Percentiles rank a stretch among this genome's conserved stretches.
Evolutionary conservation across 2,329 filamentous ascomycete species (phyloP).

Genomic region (Corniculantispora saksenae): DNA sequence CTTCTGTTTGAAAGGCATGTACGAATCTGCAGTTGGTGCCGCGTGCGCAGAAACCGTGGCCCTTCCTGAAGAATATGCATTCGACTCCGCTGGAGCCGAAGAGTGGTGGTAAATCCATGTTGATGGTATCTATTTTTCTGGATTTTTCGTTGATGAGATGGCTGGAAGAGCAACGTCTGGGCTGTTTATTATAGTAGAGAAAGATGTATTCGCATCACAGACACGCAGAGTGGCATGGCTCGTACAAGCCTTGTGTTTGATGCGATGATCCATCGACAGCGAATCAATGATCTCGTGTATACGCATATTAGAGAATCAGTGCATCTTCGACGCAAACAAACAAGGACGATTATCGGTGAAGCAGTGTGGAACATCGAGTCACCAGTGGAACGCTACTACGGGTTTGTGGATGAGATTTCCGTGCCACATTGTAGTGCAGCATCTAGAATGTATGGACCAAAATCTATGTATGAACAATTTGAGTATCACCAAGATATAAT

Average conservation of each 20-base stretch:
- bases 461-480: neutral
- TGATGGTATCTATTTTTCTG: neutral
- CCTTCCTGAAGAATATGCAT: neutral
- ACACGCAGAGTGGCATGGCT: neutral
- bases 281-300: neutral
- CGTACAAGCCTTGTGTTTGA: neutral
- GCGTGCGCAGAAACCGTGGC: neutral
- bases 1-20: neutral
- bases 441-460: neutral
- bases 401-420: neutral
- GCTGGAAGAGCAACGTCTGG: neutral
- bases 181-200: neutral
- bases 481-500: neutral
- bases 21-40: neutral
- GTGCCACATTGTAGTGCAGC: neutral
- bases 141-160: neutral
- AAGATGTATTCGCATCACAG: neutral
- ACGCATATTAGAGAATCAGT: neutral
- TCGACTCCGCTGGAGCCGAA: neutral
- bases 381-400: neutral
- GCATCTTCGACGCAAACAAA: neutral
- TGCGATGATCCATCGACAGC: neutral
- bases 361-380: slow-evolving; percentile 11
- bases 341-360: neutral
- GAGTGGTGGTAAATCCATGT: neutral